A percentile compares a stretch with the other conserved stretches of the same genome.
Evolutionary conservation across 2,329 filamentous ascomycete genomes (phyloP).

Genomic region (Trichocomaceae sp.): DNA sequence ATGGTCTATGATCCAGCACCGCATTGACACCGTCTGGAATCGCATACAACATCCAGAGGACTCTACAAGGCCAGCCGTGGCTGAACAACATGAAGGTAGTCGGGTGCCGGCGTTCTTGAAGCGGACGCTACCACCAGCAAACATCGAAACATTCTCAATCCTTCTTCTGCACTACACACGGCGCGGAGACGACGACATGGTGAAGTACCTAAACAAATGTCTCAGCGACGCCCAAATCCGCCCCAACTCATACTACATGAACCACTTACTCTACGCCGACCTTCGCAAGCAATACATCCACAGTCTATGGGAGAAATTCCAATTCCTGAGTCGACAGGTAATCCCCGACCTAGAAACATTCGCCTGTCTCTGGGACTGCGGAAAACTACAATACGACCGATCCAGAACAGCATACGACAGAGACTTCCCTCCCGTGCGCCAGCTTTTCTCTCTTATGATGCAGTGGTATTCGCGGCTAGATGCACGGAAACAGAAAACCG

Average conservation of each 20-base stretch:
- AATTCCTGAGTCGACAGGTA: constrained; percentile 48
- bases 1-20: constrained; percentile 69
- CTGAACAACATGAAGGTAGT: constrained; percentile 19
- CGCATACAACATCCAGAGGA: constrained; percentile 17
- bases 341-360: constrained; percentile 63
- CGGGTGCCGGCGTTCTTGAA: constrained; percentile 35
- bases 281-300: constrained; percentile 53
- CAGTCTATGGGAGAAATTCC: constrained; percentile 52
- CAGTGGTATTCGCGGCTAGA: constrained; percentile 36
- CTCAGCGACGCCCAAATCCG: constrained; percentile 58
- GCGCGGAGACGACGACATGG: constrained; percentile 51
- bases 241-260: constrained; percentile 69
- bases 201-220: constrained; percentile 56
- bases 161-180: constrained; percentile 65
- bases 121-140: constrained; percentile 52
- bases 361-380: constrained; percentile 57
- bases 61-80: constrained; percentile 21
- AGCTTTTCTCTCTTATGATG: constrained; percentile 46
- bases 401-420: constrained; percentile 41
- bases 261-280: constrained; percentile 65
- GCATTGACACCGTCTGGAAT: constrained; percentile 56
- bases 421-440: constrained; percentile 40
- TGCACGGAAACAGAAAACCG: constrained; percentile 22
- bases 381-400: constrained; percentile 43
- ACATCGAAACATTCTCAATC: constrained; percentile 70